phyloP scores from a whole-genome alignment of 768 basidiomycete species.

The Kwoniella sp. region DNA sequence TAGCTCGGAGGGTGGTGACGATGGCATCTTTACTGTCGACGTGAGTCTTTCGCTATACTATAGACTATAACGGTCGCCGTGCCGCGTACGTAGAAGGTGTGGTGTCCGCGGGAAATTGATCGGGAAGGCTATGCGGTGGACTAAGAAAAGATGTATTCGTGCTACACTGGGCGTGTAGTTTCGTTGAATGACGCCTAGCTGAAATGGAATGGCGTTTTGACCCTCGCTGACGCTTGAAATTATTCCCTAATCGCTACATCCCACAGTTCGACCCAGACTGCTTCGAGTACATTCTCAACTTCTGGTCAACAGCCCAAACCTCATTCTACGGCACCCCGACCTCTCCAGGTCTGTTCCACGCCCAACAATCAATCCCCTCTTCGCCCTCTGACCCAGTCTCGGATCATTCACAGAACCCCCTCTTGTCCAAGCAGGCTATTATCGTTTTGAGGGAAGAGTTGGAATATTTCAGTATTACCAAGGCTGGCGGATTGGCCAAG shows the following conservation, averaged over 20 bases:
- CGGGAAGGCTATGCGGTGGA: no score
- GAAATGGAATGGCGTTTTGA: not conserved
- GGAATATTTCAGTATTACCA: conserved; percentile 94
- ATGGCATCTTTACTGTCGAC: conserved; percentile 94
- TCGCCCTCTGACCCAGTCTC: conserved; percentile 13
- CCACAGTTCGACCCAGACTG: conserved; percentile 93
- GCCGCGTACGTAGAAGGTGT: no score
- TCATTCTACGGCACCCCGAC: conserved; percentile 82
- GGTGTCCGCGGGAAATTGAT: no score
- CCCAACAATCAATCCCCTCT: conserved; percentile 60
- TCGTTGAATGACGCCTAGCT: not conserved
- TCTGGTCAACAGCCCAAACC: conserved; percentile 86
- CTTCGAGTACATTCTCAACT: conserved; percentile 87
- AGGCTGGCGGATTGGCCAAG: conserved; percentile 29
- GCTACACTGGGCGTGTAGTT: conserved; percentile 45
- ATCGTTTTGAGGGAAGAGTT: conserved; percentile 97
- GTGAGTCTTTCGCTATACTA: no score
- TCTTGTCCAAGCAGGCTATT: conserved; percentile 93
- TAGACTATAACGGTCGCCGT: no score
- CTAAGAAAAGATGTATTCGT: no score
- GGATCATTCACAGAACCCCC: conserved; percentile 70
- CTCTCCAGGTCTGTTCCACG: conserved; percentile 68
- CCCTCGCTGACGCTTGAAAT: not conserved
- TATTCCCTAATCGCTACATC: conserved; percentile 20
- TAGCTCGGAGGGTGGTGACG: conserved; percentile 69